Conservation (phyloP, 805 yeast genomes). For the Sugiyamaella mastotermitis region DNA sequence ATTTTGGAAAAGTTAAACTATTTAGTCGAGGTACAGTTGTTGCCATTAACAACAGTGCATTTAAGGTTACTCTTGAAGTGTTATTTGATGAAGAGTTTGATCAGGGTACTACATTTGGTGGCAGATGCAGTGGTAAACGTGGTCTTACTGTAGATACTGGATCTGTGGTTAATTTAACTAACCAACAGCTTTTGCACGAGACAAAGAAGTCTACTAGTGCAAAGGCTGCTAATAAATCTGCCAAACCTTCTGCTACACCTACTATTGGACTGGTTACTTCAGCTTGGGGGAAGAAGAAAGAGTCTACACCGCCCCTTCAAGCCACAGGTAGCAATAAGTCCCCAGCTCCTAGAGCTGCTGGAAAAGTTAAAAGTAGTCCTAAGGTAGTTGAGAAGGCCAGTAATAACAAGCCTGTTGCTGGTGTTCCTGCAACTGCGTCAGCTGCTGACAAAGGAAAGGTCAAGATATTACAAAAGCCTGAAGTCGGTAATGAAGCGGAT, state of each 20-base stretch:
- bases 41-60: constrained; percentile 50
- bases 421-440: background rate
- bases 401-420: background rate
- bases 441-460: background rate
- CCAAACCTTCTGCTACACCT: background rate
- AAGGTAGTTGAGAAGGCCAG: background rate
- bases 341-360: background rate
- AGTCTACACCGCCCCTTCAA: no score
- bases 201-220: constrained; percentile 35
- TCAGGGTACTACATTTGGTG: constrained; percentile 78
- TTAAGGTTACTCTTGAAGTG: constrained; percentile 57
- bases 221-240: background rate
- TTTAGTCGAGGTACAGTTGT: constrained; percentile 89
- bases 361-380: no score
- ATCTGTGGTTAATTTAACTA: constrained; percentile 68
- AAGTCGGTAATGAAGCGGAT: background rate
- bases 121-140: constrained; percentile 68
- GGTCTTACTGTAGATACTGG: constrained; percentile 82
- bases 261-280: no score
- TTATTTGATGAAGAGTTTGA: constrained; percentile 78
- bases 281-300: constrained; percentile 1
- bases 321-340: background rate
- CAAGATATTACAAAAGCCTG: background rate
- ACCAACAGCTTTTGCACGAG: constrained; percentile 70
- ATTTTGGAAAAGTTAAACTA: constrained; percentile 83